Base-by-base conservation (phyloP, 1,139 yeast species). In the Debaryomyces fabryi region DNA sequence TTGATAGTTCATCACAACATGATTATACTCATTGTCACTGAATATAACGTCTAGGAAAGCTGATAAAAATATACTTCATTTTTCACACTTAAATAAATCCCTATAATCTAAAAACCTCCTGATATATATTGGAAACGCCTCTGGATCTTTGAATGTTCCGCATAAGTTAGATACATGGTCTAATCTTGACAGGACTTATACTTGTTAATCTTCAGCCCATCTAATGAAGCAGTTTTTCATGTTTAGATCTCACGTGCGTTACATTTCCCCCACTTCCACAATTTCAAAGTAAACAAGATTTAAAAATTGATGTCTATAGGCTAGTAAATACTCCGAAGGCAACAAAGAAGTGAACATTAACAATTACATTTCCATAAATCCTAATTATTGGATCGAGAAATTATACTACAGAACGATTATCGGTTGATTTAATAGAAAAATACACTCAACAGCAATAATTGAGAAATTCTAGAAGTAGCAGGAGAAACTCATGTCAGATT, bases 401-500 rank as follows among this genome's bases (percentile, higher is more conserved):
- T 10, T 32, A 32, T 32, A 32, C 12, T 15, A 10, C 35, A 30
- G 34, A 8, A 8, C 4, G 13, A 5, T 15, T 13, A 7, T n/a
- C 18, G 18, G 34, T 30, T 8, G 21, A 32, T 15, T 32, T 32
- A 32, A 18, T 32, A 32, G 20, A 30, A 30, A 30, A 30, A 8
- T 13, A 15, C 12, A 30, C 34, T 32, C 16, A 15, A 18, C 12
- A 32, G 21, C 35, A 15, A 32, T 32, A 32, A 32, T 32, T 15
- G 20, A 18, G 21, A 32, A 21, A 32, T 32, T 32, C 21, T 32
- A 32, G 20, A 6, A 32, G 9, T 32, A 32, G 35, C n/a, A 32
- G 24, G 30, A 10, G 20, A 13, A 32, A 37, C 30, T n/a, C 36
- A 72, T 74, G 79, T 65, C 78, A 8, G 82, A 77, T 53, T 76